Evolutionary conservation across 2,329 filamentous ascomycete genomes (phyloP).

Genomic region (Boeremia exigua): DNA sequence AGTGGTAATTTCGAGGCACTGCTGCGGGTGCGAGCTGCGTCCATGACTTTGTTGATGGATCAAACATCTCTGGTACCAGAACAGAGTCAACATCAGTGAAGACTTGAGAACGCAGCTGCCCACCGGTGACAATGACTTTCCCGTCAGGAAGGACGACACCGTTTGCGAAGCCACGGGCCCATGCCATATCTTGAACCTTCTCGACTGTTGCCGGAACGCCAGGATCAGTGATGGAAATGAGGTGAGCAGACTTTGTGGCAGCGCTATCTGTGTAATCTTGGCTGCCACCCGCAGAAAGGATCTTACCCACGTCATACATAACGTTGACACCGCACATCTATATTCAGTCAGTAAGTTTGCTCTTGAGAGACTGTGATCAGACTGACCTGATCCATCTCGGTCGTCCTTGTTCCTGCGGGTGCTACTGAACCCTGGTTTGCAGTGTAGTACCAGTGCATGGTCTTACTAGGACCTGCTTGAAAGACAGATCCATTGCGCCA

Average conservation of each 20-base stretch:
- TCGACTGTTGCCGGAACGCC: conserved; percentile 20
- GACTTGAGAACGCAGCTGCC: conserved; percentile 19
- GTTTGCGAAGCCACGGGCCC: conserved; percentile 26
- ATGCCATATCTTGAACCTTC: conserved; percentile 20
- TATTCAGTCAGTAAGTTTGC: no score
- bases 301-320: conserved; percentile 27
- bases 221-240: conserved; percentile 26
- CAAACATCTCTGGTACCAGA: conserved; percentile 27
- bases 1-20: conserved; percentile 31
- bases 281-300: conserved; percentile 43
- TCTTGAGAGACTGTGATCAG: conserved; percentile 51
- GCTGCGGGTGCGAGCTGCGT: conserved; percentile 22
- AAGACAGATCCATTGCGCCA: conserved; percentile 49
- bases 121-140: conserved; percentile 32
- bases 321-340: conserved; percentile 48
- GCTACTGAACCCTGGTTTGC: conserved; percentile 49
- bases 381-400: conserved; percentile 42
- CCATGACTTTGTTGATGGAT: conserved; percentile 25
- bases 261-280: conserved; percentile 20
- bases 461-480: conserved; percentile 59
- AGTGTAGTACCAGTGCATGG: conserved; percentile 63
- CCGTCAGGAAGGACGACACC: conserved; percentile 32
- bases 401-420: conserved; percentile 52
- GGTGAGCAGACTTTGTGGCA: conserved; percentile 19
- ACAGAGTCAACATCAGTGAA: conserved; percentile 26